A percentile compares a stretch with the other conserved stretches of the same genome.
phyloP scores from a whole-genome alignment of 2,329 filamentous ascomycete genomes.

The Chrysoporthe cubensis region DNA sequence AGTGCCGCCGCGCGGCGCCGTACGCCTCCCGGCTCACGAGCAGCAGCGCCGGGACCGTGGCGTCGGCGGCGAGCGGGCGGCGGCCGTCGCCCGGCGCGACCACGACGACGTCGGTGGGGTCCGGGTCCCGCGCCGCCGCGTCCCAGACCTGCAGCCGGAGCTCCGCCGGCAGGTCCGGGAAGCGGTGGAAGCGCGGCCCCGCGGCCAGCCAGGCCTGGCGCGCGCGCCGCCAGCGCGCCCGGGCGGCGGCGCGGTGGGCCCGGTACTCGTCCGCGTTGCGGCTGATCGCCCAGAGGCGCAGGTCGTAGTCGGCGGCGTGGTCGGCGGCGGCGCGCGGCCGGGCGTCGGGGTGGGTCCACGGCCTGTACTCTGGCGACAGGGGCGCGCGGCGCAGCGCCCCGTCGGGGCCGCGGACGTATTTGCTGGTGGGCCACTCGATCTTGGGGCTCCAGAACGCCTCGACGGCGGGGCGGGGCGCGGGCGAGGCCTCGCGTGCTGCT shows the following conservation, averaged over 20 bases:
- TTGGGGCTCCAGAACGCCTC: not conserved
- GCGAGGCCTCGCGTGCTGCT: not conserved
- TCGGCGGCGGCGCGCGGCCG: not conserved
- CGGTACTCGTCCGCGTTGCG: conserved; percentile 5
- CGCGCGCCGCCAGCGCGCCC: not conserved
- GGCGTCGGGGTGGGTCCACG: not conserved
- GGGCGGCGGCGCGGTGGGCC: not conserved
- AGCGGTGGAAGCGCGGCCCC: conserved; percentile 1
- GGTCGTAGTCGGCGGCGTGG: conserved; percentile 2
- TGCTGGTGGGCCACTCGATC: not conserved
- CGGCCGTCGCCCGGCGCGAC: not conserved
- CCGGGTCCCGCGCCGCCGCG: not conserved
- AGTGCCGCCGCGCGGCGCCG: not conserved
- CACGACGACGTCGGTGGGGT: conserved; percentile 4
- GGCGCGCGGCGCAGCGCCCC: too few species aligned
- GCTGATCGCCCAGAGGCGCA: conserved; percentile 2
- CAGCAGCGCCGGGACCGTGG: not conserved
- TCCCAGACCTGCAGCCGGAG: conserved; percentile 14
- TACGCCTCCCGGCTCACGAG: not conserved
- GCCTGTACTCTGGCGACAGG: not conserved
- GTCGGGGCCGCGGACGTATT: not conserved
- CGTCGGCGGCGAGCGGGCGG: not conserved
- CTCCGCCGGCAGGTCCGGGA: conserved; percentile 1
- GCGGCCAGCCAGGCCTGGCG: conserved; percentile 10
- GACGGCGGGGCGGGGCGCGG: not conserved